phyloP scores from a whole-genome alignment of 805 yeast genomes.

The Priceomyces haplophilus region DNA sequence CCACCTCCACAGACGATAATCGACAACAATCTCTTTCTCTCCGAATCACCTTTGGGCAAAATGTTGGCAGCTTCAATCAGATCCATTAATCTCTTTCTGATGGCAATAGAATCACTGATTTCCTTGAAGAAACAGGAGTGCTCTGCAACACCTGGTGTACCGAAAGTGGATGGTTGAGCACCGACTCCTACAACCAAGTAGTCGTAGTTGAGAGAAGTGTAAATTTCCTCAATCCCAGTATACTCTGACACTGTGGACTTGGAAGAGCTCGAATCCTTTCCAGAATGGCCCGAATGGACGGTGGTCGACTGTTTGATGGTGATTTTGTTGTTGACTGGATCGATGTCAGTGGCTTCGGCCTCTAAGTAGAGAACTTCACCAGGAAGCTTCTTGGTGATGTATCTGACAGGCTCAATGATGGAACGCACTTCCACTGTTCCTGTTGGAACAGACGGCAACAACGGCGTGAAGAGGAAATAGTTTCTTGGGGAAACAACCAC shows the following conservation, averaged over 20 bases:
- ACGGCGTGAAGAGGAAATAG: constrained; percentile 93
- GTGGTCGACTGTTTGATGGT: constrained; percentile 60
- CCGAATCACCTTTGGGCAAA: constrained; percentile 70
- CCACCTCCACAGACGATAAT: constrained; percentile 98
- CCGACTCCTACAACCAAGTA: constrained; percentile 91
- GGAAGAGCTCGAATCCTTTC: constrained; percentile 44
- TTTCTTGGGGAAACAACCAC: constrained; percentile 91
- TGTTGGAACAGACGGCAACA: constrained; percentile 90
- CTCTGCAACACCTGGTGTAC: constrained; percentile 91
- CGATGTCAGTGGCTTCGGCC: constrained; percentile 85
- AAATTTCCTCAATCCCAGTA: constrained; percentile 42
- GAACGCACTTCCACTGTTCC: constrained; percentile 90
- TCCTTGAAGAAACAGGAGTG: constrained; percentile 88
- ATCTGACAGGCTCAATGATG: constrained; percentile 88
- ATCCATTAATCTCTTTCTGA: constrained; percentile 80
- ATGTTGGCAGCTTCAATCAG: constrained; percentile 85
- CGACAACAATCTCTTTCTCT: constrained; percentile 78
- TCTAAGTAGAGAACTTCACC: constrained; percentile 82
- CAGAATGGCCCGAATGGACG: constrained; percentile 54
- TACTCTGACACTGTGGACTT: constrained; percentile 39
- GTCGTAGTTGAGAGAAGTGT: constrained; percentile 60
- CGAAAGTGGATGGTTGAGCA: constrained; percentile 91
- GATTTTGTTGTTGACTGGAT: constrained; percentile 64
- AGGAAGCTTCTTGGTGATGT: constrained; percentile 73
- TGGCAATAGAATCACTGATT: constrained; percentile 80